Base-by-base conservation (phyloP, 2,329 filamentous ascomycete genomes). In the Ciborinia camelliae region DNA sequence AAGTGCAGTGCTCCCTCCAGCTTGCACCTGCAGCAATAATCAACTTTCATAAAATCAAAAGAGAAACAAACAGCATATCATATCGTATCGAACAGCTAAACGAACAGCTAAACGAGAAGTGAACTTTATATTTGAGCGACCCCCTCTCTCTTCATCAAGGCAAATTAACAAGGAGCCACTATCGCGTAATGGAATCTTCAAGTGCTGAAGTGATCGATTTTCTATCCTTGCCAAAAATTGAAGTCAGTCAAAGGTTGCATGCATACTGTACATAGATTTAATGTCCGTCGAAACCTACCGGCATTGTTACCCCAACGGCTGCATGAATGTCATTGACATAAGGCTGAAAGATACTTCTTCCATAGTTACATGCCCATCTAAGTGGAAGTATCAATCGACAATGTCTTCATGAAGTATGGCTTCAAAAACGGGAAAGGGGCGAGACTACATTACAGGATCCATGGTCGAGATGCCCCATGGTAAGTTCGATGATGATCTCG, bases 351-450 rank as follows among this genome's bases (percentile, higher is more conserved):
- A 48, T 66, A 57, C 26, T 57, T 52, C 50, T 35, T 43, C 14
- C 54, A 55, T 69, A 92, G 88, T 83, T 94, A 62, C 91, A 95
- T 72, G 90, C 91, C 67, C 90, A 95, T 76, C 81, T 95, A 52
- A 90, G 86, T 48, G 90, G 91, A 62, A 92, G 89, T 75, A 91
- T 95, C 75, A 89, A 85, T 73, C 85, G 88, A 39, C 78, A 85
- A 71, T 88, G 85, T 67, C 84, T 95, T 2, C 90, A 92, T 73
- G 83, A 90, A 45, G 86, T 94, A 73, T 95, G 91, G 90, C 71
- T 78, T 55, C 75, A 76, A 63, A 90, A 87, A 74, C 85, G 83
- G 65, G 77, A 78, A 4, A 71, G 74, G 26, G 76, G 82, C 9
- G 73, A 80, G 28, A 82, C 86, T 3, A 74, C 80, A 12, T 78